Conservation (phyloP, 768 basidiomycete genomes). For the Tulasnella sp. region DNA sequence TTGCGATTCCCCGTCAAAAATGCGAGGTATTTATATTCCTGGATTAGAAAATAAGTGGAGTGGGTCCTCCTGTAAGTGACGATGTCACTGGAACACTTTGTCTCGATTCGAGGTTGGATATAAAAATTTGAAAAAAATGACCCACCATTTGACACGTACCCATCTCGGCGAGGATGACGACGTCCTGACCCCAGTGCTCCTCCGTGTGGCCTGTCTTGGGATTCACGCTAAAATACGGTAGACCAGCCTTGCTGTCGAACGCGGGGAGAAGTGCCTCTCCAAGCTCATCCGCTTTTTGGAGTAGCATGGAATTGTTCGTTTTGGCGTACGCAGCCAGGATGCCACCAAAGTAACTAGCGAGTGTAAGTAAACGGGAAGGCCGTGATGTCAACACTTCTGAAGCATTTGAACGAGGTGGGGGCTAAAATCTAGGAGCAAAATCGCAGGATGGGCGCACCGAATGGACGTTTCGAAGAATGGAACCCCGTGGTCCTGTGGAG, state of each 20-base stretch:
- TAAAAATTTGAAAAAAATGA: not conserved
- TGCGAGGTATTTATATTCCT: conserved; percentile 79
- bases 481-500: not conserved
- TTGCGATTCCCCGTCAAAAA: conserved; percentile 60
- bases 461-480: conserved; percentile 83
- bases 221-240: conserved; percentile 63
- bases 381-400: no score
- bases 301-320: conserved; percentile 27
- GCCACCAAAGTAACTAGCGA: conserved; percentile 58
- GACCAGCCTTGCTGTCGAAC: conserved; percentile 56
- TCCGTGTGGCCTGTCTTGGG: conserved; percentile 26
- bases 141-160: not conserved
- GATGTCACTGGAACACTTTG: conserved; percentile 23
- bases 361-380: no score
- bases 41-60: no score
- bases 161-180: conserved; percentile 12
- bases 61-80: conserved; percentile 65
- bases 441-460: conserved; percentile 28
- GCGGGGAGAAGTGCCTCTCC: conserved; percentile 56
- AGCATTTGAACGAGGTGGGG: no score
- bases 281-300: conserved; percentile 37
- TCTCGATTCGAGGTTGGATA: not conserved
- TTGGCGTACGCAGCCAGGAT: conserved; percentile 75
- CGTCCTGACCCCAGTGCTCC: not conserved
- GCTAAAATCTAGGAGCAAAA: not conserved